phyloP scores from a whole-genome alignment of 148 eudicot genomes.

The Rhododendron kiyosumense region DNA sequence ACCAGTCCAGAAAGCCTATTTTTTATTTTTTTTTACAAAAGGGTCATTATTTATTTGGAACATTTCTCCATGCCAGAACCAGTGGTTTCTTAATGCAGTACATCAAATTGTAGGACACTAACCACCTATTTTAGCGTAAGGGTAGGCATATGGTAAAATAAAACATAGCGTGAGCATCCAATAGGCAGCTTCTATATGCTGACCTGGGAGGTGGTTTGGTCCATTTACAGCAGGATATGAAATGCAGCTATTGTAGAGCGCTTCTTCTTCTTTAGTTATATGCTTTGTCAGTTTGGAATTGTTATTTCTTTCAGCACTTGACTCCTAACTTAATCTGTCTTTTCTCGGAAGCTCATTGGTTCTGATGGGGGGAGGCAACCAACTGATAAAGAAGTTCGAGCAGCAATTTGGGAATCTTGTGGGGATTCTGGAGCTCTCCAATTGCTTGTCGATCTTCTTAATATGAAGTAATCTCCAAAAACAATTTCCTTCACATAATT shows the following conservation, averaged over 20 bases:
- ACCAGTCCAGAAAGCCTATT: not conserved
- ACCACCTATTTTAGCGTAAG: not conserved
- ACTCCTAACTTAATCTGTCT: conserved; percentile 1
- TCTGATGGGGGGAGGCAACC: conserved; percentile 68
- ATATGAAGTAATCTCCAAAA: conserved; percentile 50
- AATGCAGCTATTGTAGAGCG: not conserved
- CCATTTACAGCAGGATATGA: not conserved
- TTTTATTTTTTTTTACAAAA: not conserved
- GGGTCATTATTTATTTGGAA: not conserved
- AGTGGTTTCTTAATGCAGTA: not conserved
- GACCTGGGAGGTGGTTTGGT: not conserved
- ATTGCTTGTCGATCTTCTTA: conserved; percentile 83
- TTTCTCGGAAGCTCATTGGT: conserved; percentile 54
- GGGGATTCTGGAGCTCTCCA: conserved; percentile 97
- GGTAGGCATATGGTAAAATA: not conserved
- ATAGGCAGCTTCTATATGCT: not conserved
- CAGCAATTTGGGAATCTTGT: conserved; percentile 94
- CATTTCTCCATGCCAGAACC: not conserved
- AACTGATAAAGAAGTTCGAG: conserved; percentile 78
- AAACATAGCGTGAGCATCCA: not conserved
- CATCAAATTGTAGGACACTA: not conserved
- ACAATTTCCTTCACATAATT: not conserved
- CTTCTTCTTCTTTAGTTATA: not conserved
- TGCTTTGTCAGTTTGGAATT: not conserved
- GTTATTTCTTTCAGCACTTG: not conserved